A percentile compares a stretch with the other conserved stretches of the same genome.
phyloP scores from a whole-genome alignment of 1,139 yeast genomes.

The Zygoascus meyerae region DNA sequence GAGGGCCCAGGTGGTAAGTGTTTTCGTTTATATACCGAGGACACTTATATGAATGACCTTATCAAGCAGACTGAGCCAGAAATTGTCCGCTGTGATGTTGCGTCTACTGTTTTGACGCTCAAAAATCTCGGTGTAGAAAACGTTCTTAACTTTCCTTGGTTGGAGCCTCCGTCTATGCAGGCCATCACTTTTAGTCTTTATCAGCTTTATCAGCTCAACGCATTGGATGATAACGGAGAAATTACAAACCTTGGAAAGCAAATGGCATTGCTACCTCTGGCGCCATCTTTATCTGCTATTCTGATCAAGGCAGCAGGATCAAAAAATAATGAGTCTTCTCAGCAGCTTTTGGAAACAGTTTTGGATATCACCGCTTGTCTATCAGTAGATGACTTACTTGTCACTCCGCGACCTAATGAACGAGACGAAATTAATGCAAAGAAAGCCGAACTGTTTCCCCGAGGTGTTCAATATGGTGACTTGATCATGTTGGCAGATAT shows the following conservation, averaged over 20 bases:
- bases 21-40: slow-evolving; percentile 73
- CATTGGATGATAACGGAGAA: slow-evolving; percentile 68
- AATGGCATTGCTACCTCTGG: slow-evolving; percentile 84
- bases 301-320: slow-evolving; percentile 53
- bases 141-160: slow-evolving; percentile 83
- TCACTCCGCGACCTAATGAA: slow-evolving; percentile 72
- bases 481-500: slow-evolving; percentile 76
- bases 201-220: slow-evolving; percentile 71
- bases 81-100: slow-evolving; percentile 77
- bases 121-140: slow-evolving; percentile 82
- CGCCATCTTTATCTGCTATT: slow-evolving; percentile 90
- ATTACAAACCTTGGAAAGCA: slow-evolving; percentile 72
- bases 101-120: slow-evolving; percentile 75
- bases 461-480: slow-evolving; percentile 75
- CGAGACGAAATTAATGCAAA: slow-evolving; percentile 70
- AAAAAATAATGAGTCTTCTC: slow-evolving; percentile 41
- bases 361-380: slow-evolving; percentile 88
- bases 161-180: slow-evolving; percentile 81
- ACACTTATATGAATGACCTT: slow-evolving; percentile 50
- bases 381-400: slow-evolving; percentile 80
- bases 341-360: slow-evolving; percentile 46
- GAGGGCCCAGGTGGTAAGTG: slow-evolving; percentile 81
- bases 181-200: slow-evolving; percentile 72
- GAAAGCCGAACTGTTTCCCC: slow-evolving; percentile 48
- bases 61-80: slow-evolving; percentile 88